Conservation (phyloP, 139 green algal genomes). For the Auxenochlorella protothecoides region DNA sequence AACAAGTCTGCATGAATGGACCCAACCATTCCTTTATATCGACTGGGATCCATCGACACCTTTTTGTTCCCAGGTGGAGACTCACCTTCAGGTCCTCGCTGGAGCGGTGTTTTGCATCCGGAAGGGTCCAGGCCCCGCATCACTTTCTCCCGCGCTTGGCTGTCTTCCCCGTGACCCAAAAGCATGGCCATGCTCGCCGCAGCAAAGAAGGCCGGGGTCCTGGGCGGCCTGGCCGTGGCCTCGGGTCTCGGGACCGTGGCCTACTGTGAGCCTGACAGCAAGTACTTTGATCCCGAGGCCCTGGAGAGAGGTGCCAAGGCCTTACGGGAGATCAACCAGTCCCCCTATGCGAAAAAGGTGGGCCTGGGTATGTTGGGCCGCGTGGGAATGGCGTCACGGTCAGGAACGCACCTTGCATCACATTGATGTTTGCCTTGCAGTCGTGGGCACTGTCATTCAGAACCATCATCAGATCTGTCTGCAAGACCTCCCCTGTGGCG, state of each 20-base stretch:
- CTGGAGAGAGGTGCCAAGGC: slow-evolving; percentile 93
- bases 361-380: background rate
- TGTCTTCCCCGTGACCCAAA: no score
- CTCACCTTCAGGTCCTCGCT: no score
- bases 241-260: slow-evolving; percentile 4
- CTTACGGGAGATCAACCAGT: slow-evolving; percentile 90
- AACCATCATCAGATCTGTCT: background rate
- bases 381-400: background rate
- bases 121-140: no score
- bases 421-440: background rate
- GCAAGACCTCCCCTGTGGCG: background rate
- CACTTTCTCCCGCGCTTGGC: no score
- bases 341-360: slow-evolving; percentile 84
- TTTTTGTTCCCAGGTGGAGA: no score
- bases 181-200: no score
- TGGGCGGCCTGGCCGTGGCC: background rate
- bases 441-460: background rate
- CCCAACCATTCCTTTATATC: no score
- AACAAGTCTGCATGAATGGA: no score
- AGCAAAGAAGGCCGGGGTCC: no score
- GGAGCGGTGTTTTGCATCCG: no score
- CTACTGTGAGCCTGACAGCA: slow-evolving; percentile 21
- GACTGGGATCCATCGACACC: no score
- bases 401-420: background rate
- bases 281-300: slow-evolving; percentile 88